phyloP scores from a whole-genome alignment of 805 yeast genomes.

The Teunomyces tritomae region DNA sequence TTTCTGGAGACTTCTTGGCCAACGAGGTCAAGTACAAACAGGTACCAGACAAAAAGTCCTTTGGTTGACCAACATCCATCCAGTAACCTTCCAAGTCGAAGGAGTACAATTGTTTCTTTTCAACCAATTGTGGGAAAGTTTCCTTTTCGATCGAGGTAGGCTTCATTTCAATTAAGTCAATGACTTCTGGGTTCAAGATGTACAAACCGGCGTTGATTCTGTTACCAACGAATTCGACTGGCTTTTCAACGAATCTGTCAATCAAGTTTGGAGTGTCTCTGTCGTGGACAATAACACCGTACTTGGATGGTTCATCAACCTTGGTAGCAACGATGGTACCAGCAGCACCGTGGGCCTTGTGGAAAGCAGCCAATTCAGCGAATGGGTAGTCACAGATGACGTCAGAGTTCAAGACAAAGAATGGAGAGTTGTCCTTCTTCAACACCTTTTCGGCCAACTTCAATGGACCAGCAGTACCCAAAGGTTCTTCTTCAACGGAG shows the following conservation, averaged over 20 bases:
- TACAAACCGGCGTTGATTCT: constrained; percentile 99
- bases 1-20: constrained; percentile 72
- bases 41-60: constrained; percentile 97
- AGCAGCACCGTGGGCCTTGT: constrained; percentile 91
- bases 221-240: constrained; percentile 98
- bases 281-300: constrained; percentile 99
- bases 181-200: constrained; percentile 95
- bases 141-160: constrained; percentile 99
- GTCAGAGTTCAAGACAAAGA: constrained; percentile 96
- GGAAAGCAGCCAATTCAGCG: constrained; percentile 87
- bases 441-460: constrained; percentile 93
- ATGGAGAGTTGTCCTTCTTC: constrained; percentile 93
- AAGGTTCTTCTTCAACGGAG: constrained; percentile 98
- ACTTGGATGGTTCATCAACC: constrained; percentile 99
- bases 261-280: constrained; percentile 92
- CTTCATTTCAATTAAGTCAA: constrained; percentile 93
- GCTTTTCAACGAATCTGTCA: constrained; percentile 98
- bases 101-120: constrained; percentile 83
- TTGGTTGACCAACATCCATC: constrained; percentile 99
- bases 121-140: constrained; percentile 96
- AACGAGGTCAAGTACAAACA: constrained; percentile 85
- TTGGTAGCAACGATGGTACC: constrained; percentile 99
- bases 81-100: constrained; percentile 98
- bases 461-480: constrained; percentile 99
- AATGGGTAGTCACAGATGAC: constrained; percentile 99